These are phyloP conservation scores for Paramyrothecium roridum DNA, from an alignment of 2,329 filamentous ascomycete species.

Conservation along the genomic window DNA sequence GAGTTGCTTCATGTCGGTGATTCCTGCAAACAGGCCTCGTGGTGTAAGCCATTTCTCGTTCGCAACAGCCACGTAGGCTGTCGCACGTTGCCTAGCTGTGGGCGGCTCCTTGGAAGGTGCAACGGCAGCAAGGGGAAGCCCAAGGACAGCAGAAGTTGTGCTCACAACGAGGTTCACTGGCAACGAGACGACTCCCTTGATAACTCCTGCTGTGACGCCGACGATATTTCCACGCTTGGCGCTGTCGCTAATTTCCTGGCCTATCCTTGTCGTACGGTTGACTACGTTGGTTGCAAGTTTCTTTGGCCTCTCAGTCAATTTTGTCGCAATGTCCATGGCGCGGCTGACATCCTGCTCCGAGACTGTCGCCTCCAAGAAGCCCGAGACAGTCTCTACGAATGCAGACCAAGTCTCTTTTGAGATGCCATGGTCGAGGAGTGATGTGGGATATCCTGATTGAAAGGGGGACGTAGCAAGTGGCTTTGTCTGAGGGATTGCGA, in stretches of 20 bases:
- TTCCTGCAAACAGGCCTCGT: neutral
- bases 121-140: neutral
- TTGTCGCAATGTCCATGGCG: neutral
- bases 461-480: neutral
- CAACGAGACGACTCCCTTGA: neutral
- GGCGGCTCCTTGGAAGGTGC: neutral
- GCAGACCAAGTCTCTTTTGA: neutral
- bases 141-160: neutral
- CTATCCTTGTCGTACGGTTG: neutral
- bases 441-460: neutral
- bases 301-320: neutral
- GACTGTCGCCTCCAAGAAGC: neutral
- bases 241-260: constrained; percentile 1
- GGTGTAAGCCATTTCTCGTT: neutral
- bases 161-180: neutral
- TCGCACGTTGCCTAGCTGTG: neutral
- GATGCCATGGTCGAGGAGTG: neutral
- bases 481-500: neutral
- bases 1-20: neutral
- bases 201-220: neutral
- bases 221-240: neutral
- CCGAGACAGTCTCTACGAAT: neutral
- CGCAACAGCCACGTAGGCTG: neutral
- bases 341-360: neutral
- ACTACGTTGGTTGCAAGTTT: constrained; percentile 1